These are phyloP conservation scores for Hypomontagnella submonticulosa DNA, from an alignment of 495 filamentous ascomycete genomes.

Conservation along the genomic window DNA sequence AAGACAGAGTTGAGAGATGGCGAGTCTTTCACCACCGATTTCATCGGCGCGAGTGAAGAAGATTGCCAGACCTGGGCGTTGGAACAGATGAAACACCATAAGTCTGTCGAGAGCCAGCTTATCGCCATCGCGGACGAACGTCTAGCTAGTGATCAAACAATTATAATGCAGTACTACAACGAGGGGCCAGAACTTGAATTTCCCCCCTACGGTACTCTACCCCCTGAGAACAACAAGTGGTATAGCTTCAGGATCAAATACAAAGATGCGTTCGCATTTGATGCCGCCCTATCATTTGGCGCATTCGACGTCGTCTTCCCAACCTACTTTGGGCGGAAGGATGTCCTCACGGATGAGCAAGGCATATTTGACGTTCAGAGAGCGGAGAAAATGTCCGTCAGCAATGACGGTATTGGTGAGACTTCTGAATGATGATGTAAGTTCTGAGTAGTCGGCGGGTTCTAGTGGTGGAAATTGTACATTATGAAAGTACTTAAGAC, in stretches of 20 bases:
- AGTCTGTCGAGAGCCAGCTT: slow-evolving; percentile 3
- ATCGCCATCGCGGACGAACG: slow-evolving; percentile 16
- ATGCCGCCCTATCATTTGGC: neutral
- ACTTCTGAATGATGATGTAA: too few relatives aligned
- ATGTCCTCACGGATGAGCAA: slow-evolving; percentile 10
- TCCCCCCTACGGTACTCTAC: neutral
- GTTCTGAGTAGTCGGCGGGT: too few relatives aligned
- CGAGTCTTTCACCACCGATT: slow-evolving; percentile 10
- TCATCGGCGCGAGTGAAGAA: slow-evolving; percentile 15
- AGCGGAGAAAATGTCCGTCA: neutral
- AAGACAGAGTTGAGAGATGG: slow-evolving; percentile 1
- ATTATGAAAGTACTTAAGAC: too few relatives aligned
- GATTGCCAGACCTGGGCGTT: slow-evolving; percentile 18
- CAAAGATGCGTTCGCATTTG: neutral
- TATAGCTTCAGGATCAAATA: slow-evolving; percentile 14
- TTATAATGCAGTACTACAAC: slow-evolving; percentile 12
- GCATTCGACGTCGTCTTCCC: slow-evolving; percentile 10
- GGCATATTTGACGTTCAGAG: slow-evolving; percentile 26
- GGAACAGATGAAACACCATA: neutral
- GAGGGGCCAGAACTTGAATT: neutral
- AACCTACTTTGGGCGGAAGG: slow-evolving; percentile 14
- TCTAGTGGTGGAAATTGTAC: too few relatives aligned
- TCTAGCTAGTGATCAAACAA: neutral
- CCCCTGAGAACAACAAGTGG: slow-evolving; percentile 8
- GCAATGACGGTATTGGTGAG: too few relatives aligned